Percentiles rank a stretch among this genome's conserved stretches.
phyloP scores from a whole-genome alignment of 179 eudicot species.

The Amaranthus tricolor region DNA sequence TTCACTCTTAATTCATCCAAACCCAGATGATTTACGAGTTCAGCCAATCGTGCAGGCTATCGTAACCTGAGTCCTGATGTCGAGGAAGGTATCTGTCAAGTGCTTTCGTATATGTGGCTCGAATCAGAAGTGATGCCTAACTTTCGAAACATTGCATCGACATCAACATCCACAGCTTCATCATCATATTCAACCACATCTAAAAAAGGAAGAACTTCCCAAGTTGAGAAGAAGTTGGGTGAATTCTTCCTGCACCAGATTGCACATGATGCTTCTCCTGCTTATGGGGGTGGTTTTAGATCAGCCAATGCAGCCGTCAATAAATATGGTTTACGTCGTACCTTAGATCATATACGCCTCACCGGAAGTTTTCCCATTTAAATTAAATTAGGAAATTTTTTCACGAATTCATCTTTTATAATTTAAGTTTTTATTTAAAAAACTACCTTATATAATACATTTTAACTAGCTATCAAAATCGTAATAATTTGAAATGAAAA shows the following conservation, averaged over 20 bases:
- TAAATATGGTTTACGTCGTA: slow-evolving; percentile 69
- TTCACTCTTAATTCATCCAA: neutral
- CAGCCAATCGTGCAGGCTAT: slow-evolving; percentile 29
- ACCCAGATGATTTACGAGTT: neutral
- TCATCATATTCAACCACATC: slow-evolving; percentile 45
- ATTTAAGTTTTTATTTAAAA: too few relatives aligned
- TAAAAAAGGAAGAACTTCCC: slow-evolving; percentile 80
- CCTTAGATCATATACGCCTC: slow-evolving; percentile 76
- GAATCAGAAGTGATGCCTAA: slow-evolving; percentile 83
- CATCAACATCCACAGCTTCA: slow-evolving; percentile 45
- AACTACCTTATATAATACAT: too few relatives aligned
- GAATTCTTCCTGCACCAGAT: slow-evolving; percentile 92
- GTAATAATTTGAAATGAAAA: too few relatives aligned
- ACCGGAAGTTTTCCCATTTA: slow-evolving; percentile 79
- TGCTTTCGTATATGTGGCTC: slow-evolving; percentile 93
- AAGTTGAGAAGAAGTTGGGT: slow-evolving; percentile 74
- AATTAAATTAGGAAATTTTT: neutral
- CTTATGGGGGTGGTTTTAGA: slow-evolving; percentile 92
- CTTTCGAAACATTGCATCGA: slow-evolving; percentile 51
- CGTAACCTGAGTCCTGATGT: slow-evolving; percentile 72
- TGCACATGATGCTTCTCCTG: slow-evolving; percentile 80
- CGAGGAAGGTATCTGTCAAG: slow-evolving; percentile 98
- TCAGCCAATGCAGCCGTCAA: slow-evolving; percentile 85
- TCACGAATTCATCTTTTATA: too few relatives aligned
- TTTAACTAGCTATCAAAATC: too few relatives aligned